Evolutionary conservation across 176 grass and related monocot genomes (phyloP).

Genomic region (Microstegium vimineum): DNA sequence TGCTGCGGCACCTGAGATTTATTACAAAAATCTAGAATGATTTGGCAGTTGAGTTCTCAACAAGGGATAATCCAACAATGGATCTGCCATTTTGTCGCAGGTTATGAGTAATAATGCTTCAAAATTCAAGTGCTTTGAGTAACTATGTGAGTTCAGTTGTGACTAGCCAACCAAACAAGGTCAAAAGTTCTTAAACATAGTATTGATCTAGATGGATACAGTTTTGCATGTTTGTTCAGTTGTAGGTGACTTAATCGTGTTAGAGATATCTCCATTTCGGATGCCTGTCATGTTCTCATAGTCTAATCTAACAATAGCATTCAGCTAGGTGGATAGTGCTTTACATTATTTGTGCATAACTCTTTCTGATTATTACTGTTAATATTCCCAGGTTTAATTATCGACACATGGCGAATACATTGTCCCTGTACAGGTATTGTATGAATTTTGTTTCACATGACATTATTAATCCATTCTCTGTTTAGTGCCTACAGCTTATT

Average conservation of each 20-base stretch:
- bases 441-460: background rate
- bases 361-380: background rate
- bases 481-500: conserved; percentile 15
- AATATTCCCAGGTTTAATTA: conserved; percentile 87
- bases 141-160: background rate
- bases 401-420: conserved; percentile 93
- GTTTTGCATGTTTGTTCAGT: background rate
- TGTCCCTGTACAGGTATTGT: conserved; percentile 84
- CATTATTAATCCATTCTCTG: background rate
- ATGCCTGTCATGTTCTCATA: background rate
- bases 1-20: background rate
- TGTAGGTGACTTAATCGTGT: background rate
- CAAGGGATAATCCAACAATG: background rate
- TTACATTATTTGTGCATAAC: conserved; percentile 3
- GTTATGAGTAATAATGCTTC: background rate
- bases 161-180: background rate
- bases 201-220: background rate
- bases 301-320: background rate
- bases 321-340: background rate
- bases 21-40: background rate
- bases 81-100: background rate
- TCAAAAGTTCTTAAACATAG: background rate
- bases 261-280: background rate
- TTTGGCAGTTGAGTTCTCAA: background rate
- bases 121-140: background rate